A percentile compares a stretch with the other conserved stretches of the same genome.
These are phyloP conservation scores for Xerophyta viscosa DNA, from an alignment of 106 monocot genomes.

Conservation along the genomic window DNA sequence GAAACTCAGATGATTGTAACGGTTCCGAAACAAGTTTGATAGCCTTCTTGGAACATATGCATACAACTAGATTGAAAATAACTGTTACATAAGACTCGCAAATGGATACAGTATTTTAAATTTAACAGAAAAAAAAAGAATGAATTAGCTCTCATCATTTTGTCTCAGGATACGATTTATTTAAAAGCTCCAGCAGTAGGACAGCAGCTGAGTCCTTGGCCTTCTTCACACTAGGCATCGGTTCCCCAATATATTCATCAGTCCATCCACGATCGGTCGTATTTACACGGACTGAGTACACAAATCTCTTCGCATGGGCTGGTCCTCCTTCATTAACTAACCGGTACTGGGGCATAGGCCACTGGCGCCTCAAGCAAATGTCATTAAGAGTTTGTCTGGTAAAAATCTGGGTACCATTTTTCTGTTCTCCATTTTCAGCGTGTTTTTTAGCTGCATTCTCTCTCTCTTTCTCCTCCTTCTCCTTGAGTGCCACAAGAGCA, in stretches of 20 bases:
- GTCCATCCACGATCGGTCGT: slow-evolving; percentile 87
- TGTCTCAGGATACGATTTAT: slow-evolving; percentile 42
- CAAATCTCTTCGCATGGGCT: slow-evolving; percentile 87
- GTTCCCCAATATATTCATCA: slow-evolving; percentile 86
- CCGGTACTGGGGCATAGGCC: slow-evolving; percentile 94
- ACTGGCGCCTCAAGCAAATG: slow-evolving; percentile 80
- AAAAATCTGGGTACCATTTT: slow-evolving; percentile 38
- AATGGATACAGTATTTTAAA: too few species aligned
- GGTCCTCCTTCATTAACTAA: slow-evolving; percentile 94
- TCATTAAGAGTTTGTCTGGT: slow-evolving; percentile 94
- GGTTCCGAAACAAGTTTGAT: too few species aligned
- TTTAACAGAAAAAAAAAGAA: too few species aligned
- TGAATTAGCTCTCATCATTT: too few species aligned
- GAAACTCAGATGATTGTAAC: too few species aligned
- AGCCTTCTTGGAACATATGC: too few species aligned
- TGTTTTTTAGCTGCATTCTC: slow-evolving; percentile 26
- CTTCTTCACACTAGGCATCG: slow-evolving; percentile 99
- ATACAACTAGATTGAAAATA: too few species aligned
- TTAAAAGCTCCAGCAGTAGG: slow-evolving; percentile 78
- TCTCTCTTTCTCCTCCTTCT: slow-evolving; percentile 80
- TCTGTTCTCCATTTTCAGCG: slow-evolving; percentile 35
- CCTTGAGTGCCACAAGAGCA: slow-evolving; percentile 66
- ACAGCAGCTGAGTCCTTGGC: slow-evolving; percentile 95
- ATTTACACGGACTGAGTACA: slow-evolving; percentile 87
- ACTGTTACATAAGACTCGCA: too few species aligned